Evolutionary conservation across 129 eudicot species (phyloP).

Genomic region (Calendula officinalis): DNA sequence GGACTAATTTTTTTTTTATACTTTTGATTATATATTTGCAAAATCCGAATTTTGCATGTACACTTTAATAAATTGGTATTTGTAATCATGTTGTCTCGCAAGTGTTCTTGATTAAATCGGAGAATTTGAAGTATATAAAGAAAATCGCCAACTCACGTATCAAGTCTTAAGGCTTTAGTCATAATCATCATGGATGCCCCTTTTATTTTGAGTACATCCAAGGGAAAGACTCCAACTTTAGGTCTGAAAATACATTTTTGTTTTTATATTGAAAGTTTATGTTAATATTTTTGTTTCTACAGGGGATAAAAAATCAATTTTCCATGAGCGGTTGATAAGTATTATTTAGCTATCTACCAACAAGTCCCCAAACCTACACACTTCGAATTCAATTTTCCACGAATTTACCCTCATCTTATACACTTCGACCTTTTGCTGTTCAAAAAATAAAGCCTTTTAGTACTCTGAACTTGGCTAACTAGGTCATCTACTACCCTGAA

Average conservation of each 20-base stretch:
- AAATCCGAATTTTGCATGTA: constrained; percentile 17
- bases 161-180: constrained; percentile 20
- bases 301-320: too few relatives aligned
- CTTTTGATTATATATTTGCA: not conserved
- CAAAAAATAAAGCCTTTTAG: too few relatives aligned
- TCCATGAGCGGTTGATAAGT: too few relatives aligned
- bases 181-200: constrained; percentile 19
- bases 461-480: too few relatives aligned
- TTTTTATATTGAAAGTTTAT: too few relatives aligned
- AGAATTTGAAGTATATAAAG: constrained; percentile 2
- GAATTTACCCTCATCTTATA: too few relatives aligned
- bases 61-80: constrained; percentile 5
- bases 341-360: too few relatives aligned
- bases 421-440: too few relatives aligned
- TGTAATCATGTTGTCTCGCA: constrained; percentile 27
- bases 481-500: too few relatives aligned
- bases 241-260: not conserved
- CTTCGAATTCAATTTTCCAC: too few relatives aligned
- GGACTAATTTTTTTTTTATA: not conserved
- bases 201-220: constrained; percentile 10
- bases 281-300: too few relatives aligned
- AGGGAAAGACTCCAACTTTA: not conserved
- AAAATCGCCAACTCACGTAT: constrained; percentile 27
- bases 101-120: not conserved
- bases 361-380: too few relatives aligned